Percentiles rank a stretch among this genome's conserved stretches.
These are phyloP conservation scores for Plasmopara halstedii DNA, from an alignment of 352 stramenopile genomes.

Conservation along the genomic window DNA sequence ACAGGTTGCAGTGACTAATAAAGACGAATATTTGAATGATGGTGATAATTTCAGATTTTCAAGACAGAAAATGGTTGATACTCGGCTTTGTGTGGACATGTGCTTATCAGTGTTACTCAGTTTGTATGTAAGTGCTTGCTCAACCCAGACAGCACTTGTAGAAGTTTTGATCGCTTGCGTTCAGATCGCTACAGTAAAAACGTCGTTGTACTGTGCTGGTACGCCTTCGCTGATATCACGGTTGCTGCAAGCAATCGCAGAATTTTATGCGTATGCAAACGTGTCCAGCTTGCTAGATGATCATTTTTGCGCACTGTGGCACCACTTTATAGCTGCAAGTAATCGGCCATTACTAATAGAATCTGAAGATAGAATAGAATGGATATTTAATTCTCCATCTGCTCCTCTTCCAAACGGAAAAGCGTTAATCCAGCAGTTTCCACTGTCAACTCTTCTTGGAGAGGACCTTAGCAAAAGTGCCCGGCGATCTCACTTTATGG, in stretches of 20 bases:
- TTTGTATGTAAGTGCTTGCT: constrained; percentile 64
- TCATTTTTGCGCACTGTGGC: constrained; percentile 64
- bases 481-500: constrained; percentile 10
- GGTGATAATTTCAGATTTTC: constrained; percentile 1
- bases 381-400: constrained; percentile 13
- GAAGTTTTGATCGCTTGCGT: constrained; percentile 46
- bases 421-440: constrained; percentile 29
- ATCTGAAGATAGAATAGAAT: constrained; percentile 11
- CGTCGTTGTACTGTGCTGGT: constrained; percentile 28
- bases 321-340: constrained; percentile 19
- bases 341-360: constrained; percentile 3
- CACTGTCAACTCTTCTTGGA: constrained; percentile 22
- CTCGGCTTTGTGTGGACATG: constrained; percentile 22
- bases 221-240: constrained; percentile 27
- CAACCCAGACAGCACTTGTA: constrained; percentile 42
- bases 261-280: constrained; percentile 41
- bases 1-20: not conserved
- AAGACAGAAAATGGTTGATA: constrained; percentile 6
- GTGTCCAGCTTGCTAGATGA: constrained; percentile 43
- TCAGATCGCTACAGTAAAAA: constrained; percentile 30
- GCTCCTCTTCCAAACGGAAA: constrained; percentile 14
- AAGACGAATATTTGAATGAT: not conserved
- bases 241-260: constrained; percentile 40
- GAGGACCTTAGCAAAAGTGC: constrained; percentile 12
- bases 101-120: constrained; percentile 42